These are phyloP conservation scores for Gelatoporia subvermispora DNA, from an alignment of 768 basidiomycete species.

Conservation along the genomic window DNA sequence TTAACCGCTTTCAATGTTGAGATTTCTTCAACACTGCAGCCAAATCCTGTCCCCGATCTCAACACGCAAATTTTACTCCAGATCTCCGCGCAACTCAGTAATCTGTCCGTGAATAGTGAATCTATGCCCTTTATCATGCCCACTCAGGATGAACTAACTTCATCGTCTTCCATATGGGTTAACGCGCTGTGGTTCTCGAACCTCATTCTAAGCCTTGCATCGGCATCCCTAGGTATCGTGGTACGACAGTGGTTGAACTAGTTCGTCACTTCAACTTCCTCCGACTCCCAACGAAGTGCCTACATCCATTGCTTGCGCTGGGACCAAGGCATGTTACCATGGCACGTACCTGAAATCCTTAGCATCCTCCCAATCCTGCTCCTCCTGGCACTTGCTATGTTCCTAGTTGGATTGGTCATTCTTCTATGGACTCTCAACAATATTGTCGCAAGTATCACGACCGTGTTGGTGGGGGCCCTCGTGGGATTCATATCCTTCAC, in stretches of 20 bases:
- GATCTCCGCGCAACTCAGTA: constrained; percentile 1
- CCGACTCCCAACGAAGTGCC: constrained; percentile 5
- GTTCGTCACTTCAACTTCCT: neutral
- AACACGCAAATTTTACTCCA: neutral
- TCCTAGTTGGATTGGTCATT: constrained; percentile 14
- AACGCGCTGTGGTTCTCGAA: constrained; percentile 14
- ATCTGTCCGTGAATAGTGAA: too few relatives aligned
- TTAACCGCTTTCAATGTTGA: constrained; percentile 19
- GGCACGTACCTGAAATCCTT: constrained; percentile 19
- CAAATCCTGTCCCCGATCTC: constrained; percentile 1
- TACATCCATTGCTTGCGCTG: constrained; percentile 13
- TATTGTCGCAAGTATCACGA: constrained; percentile 7
- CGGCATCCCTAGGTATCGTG: constrained; percentile 11
- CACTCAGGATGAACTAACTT: neutral
- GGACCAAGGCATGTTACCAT: constrained; percentile 13
- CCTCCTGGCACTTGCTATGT: constrained; percentile 11
- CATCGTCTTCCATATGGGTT: constrained; percentile 1
- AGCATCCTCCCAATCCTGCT: constrained; percentile 9
- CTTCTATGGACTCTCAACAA: constrained; percentile 12
- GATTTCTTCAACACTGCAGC: constrained; percentile 10
- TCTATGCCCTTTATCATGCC: too few relatives aligned
- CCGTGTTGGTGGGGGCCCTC: neutral
- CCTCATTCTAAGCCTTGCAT: constrained; percentile 6
- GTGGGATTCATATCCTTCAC: constrained; percentile 6
- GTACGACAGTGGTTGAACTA: constrained; percentile 13